phyloP scores from a whole-genome alignment of 176 grass and related monocot genomes.

The Cenchrus fungigraminus region DNA sequence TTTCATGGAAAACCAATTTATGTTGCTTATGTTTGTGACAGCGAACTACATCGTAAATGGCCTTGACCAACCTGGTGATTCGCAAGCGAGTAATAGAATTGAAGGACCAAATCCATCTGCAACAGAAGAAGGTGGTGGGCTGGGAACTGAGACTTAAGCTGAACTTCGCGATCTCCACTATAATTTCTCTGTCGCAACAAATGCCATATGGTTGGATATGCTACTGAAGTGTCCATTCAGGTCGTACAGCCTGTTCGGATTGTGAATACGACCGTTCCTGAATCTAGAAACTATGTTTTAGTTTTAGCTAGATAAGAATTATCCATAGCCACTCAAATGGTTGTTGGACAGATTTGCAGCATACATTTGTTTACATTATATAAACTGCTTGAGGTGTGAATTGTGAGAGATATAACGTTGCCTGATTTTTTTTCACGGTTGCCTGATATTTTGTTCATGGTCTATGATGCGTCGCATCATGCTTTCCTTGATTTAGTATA shows the following conservation, averaged over 20 bases:
- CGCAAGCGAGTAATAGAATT: conserved; percentile 18
- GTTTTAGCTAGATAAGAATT: conserved; percentile 11
- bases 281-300: conserved; percentile 20
- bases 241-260: conserved; percentile 11
- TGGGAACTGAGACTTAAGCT: conserved; percentile 28
- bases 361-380: conserved; percentile 10
- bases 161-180: not conserved
- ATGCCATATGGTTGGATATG: conserved; percentile 14
- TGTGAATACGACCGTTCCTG: conserved; percentile 39
- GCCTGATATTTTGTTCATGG: too few relatives aligned
- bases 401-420: not conserved
- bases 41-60: conserved; percentile 57
- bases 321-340: not conserved
- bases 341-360: conserved; percentile 17
- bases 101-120: conserved; percentile 33
- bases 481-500: not conserved
- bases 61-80: conserved; percentile 40
- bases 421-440: not conserved
- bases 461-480: too few relatives aligned
- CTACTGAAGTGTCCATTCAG: not conserved
- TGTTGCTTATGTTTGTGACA: conserved; percentile 37
- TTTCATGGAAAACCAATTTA: conserved; percentile 10
- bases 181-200: not conserved
- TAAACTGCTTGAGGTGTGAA: not conserved
- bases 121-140: conserved; percentile 33